Evolutionary conservation across 306 rosid species (phyloP), one percentile per base, ranked within the genome.

Genomic region (Urtica urens): DNA sequence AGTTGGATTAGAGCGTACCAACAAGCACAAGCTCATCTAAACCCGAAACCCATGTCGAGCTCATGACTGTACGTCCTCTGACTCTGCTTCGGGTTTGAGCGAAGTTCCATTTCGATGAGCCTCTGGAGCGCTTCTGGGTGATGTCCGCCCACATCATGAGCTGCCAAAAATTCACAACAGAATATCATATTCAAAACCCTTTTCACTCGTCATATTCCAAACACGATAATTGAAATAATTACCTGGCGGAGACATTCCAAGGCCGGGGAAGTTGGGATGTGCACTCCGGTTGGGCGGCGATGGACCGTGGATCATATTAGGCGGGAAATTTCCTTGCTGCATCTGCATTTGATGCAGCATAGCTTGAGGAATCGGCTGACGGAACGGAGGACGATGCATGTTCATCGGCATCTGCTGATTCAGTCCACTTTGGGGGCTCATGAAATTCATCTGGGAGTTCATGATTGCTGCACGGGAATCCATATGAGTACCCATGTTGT

Each of bases 21-120:
- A 55, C 63, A 47, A 48, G 18, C 61, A 38, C 22, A 27, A 21
- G 22, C 54, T 58, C 78, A 81, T 57, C 92, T 81, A 68, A 77
- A 77, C 59, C 95, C 85, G 38, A 85, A 81, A 29, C 94, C 80
- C 87, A 79, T 58, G 79, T 79, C 93, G 38, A 90, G 80, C 81
- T 79, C 96, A 53, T 75, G 84, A 52, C 80, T 74, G 7, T 63
- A 61, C 52, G 61, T 63, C 68, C 78, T 78, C 23, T 66, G 83
- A 31, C 69, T 64, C 60, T 51, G 61, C 64, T 80, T 80, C 13
- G 80, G 16, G 7, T 80, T 80, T 46, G 81, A 33, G 69, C 94
- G 74, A n/a, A 73, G 69, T 49, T 83, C 99, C 96, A 86, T 80
- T 76, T 80, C 94, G 5, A 86, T 49, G 43, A 82, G 81, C 87